These are phyloP conservation scores for Ustilago esculenta DNA, from an alignment of 1,284 basidiomycete genomes.

Conservation along the genomic window DNA sequence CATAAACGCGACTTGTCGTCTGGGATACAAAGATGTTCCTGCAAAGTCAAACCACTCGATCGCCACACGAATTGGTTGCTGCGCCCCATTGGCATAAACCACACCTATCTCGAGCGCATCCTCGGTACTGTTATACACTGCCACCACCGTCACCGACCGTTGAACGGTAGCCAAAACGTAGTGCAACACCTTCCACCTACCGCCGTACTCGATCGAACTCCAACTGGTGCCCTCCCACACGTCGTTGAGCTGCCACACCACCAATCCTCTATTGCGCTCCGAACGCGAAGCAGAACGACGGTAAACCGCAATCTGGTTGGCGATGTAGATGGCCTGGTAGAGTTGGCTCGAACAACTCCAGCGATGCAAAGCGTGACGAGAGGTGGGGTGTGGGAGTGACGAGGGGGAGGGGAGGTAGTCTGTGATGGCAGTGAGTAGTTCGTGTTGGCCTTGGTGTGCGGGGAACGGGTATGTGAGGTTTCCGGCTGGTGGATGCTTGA, in stretches of 20 bases:
- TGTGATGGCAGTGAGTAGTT: conserved; percentile 72
- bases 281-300: too few relatives aligned
- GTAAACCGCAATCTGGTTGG: conserved; percentile 75
- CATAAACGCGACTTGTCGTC: too few relatives aligned
- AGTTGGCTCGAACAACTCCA: conserved; percentile 49
- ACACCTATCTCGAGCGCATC: conserved; percentile 71
- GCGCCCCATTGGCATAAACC: conserved; percentile 2
- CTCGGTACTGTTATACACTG: conserved; percentile 71
- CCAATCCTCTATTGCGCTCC: conserved; percentile 74
- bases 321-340: conserved; percentile 38
- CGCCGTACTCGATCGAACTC: conserved; percentile 74
- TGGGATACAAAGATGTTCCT: too few relatives aligned
- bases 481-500: conserved; percentile 73
- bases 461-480: conserved; percentile 73
- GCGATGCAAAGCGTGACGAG: conserved; percentile 13
- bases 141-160: conserved; percentile 71
- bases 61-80: not conserved
- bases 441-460: conserved; percentile 71
- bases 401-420: conserved; percentile 60
- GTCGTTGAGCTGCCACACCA: conserved; percentile 77
- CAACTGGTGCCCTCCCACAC: conserved; percentile 76
- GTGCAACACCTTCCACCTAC: conserved; percentile 73
- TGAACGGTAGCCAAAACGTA: conserved; percentile 72
- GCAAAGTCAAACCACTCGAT: conserved; percentile 22
- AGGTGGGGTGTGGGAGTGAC: not conserved